phyloP scores from a whole-genome alignment of 225 moss, liverwort and hornwort genomes.

The Sphagnum contortum region DNA sequence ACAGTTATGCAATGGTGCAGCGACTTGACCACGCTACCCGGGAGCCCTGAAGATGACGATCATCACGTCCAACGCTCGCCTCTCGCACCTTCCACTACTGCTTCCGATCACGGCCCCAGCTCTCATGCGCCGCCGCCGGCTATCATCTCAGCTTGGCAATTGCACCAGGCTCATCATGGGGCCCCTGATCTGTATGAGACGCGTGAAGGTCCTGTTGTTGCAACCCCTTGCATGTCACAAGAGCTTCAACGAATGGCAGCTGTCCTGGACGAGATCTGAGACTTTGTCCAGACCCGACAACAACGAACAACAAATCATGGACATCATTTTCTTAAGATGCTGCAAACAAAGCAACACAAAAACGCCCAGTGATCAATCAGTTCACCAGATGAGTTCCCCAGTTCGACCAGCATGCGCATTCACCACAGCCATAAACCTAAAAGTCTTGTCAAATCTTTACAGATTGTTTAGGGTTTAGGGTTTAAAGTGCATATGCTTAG shows the following conservation, averaged over 20 bases:
- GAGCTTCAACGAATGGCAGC: conserved; percentile 67
- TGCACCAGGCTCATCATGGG: conserved; percentile 18
- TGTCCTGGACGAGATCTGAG: conserved; percentile 64
- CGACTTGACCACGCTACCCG: conserved; percentile 9
- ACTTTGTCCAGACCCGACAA: too few species aligned
- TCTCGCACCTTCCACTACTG: conserved; percentile 2
- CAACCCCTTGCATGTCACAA: conserved; percentile 29
- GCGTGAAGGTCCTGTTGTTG: conserved; percentile 11
- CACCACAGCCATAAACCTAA: too few species aligned
- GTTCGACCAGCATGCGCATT: too few species aligned
- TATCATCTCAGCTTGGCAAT: conserved; percentile 24
- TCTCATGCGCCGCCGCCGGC: background rate
- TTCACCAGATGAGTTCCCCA: too few species aligned
- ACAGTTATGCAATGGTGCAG: conserved; percentile 56
- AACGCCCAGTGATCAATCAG: too few species aligned
- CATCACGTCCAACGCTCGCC: background rate
- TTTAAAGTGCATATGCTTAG: too few species aligned
- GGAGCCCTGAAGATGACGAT: background rate
- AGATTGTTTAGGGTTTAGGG: too few species aligned
- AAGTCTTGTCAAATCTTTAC: too few species aligned
- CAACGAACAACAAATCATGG: too few species aligned
- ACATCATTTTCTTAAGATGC: too few species aligned
- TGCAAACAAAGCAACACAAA: too few species aligned
- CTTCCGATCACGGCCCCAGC: background rate
- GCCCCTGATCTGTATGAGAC: conserved; percentile 32